Percentiles rank a stretch among this genome's conserved stretches.
Evolutionary conservation across 2,329 filamentous ascomycete genomes (phyloP).

Genomic region (Lizonia empirigonia): DNA sequence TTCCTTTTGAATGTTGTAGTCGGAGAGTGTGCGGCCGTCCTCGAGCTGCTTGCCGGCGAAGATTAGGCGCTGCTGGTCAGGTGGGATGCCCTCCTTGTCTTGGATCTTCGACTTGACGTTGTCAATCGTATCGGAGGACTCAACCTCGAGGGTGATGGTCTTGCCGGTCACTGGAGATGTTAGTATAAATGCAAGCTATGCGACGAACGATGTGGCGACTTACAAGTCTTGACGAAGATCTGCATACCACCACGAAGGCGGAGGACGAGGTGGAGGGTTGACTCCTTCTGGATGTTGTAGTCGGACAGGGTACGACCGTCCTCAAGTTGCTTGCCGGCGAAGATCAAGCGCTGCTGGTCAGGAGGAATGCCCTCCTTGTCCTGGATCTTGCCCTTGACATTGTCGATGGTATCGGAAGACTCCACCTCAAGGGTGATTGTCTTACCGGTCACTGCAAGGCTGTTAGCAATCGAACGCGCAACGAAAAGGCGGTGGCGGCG

Average conservation of each 20-base stretch:
- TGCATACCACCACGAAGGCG: slow-evolving; percentile 69
- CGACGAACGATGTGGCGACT: slow-evolving; percentile 26
- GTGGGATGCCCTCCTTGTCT: slow-evolving; percentile 65
- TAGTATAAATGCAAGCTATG: slow-evolving; percentile 39
- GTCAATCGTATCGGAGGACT: slow-evolving; percentile 50
- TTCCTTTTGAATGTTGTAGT: slow-evolving; percentile 64
- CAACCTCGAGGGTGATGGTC: slow-evolving; percentile 56
- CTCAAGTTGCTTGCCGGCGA: slow-evolving; percentile 95
- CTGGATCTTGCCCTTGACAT: slow-evolving; percentile 96
- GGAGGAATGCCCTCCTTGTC: slow-evolving; percentile 98
- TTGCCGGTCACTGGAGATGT: slow-evolving; percentile 60
- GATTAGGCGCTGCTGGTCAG: slow-evolving; percentile 64
- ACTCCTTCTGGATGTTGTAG: slow-evolving; percentile 92
- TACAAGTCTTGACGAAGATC: slow-evolving; percentile 67
- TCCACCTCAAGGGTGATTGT: slow-evolving; percentile 72
- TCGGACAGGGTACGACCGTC: slow-evolving; percentile 89
- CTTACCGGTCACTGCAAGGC: slow-evolving; percentile 64
- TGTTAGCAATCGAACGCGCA: slow-evolving; percentile 41
- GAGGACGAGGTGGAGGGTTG: slow-evolving; percentile 75
- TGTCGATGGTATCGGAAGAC: slow-evolving; percentile 88
- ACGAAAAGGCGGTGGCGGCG: slow-evolving; percentile 22
- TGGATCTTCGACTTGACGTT: slow-evolving; percentile 56
- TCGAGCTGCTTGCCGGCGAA: slow-evolving; percentile 65
- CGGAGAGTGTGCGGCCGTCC: slow-evolving; percentile 61
- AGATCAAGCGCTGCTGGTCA: slow-evolving; percentile 96